Evolutionary conservation across 306 rosid species (phyloP).

Genomic region (Hippophae rhamnoides): DNA sequence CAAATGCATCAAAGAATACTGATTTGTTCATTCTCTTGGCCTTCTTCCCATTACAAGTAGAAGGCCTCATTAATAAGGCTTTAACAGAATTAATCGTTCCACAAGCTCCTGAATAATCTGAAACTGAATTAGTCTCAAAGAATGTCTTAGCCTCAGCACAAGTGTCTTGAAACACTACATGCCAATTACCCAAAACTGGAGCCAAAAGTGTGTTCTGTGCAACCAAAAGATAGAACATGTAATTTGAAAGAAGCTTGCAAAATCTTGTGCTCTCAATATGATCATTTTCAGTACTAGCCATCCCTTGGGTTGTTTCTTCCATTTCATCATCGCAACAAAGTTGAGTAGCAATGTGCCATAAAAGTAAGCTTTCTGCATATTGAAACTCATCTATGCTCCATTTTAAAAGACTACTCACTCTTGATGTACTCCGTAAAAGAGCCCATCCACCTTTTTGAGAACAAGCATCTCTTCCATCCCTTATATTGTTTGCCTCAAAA

Average conservation of each 20-base stretch:
- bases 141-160: conserved; percentile 9
- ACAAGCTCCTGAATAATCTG: background rate
- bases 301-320: no score
- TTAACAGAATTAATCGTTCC: background rate
- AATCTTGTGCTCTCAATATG: no score
- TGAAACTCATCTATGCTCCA: background rate
- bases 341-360: conserved; percentile 28
- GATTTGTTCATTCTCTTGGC: conserved; percentile 6
- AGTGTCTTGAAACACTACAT: conserved; percentile 17
- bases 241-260: conserved; percentile 18
- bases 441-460: no score
- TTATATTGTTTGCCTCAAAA: no score
- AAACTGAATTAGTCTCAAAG: background rate
- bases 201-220: conserved; percentile 19
- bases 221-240: conserved; percentile 22
- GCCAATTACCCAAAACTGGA: conserved; percentile 17
- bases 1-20: conserved; percentile 7
- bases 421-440: background rate
- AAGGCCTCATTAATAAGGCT: background rate
- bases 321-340: conserved; percentile 1
- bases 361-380: conserved; percentile 11
- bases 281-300: no score
- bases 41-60: conserved; percentile 2
- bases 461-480: no score
- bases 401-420: background rate